phyloP scores from a whole-genome alignment of 495 filamentous ascomycete genomes.

The Penicillium atrosanguineum region DNA sequence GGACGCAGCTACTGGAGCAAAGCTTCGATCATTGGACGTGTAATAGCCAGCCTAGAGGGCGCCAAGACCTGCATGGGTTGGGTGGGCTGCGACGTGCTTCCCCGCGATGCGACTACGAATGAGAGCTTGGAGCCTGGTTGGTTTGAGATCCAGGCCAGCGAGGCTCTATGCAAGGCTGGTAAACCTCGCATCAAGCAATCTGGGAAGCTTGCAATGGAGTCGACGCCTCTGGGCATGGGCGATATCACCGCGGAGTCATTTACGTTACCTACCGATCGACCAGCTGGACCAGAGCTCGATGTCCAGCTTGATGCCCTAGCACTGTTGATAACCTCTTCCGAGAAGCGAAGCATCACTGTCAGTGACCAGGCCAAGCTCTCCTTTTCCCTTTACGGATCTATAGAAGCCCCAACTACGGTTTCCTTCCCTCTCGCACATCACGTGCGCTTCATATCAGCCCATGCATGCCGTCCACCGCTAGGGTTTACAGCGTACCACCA shows the following conservation, averaged over 20 bases:
- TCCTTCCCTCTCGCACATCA: slow-evolving; percentile 56
- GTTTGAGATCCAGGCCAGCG: slow-evolving; percentile 56
- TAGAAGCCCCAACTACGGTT: slow-evolving; percentile 30
- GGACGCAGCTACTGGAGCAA: slow-evolving; percentile 82
- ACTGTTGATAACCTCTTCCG: slow-evolving; percentile 16
- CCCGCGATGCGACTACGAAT: slow-evolving; percentile 26
- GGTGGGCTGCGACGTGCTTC: slow-evolving; percentile 60
- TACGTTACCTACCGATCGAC: slow-evolving; percentile 31
- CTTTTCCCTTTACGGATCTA: slow-evolving; percentile 40
- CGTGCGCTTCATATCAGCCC: slow-evolving; percentile 63
- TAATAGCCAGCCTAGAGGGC: slow-evolving; percentile 63
- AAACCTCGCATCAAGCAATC: slow-evolving; percentile 42
- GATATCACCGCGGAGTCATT: slow-evolving; percentile 49
- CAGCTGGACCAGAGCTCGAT: slow-evolving; percentile 6
- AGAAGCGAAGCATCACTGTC: slow-evolving; percentile 33
- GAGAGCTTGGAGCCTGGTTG: slow-evolving; percentile 56
- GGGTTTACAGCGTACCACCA: slow-evolving; percentile 24
- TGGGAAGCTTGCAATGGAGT: slow-evolving; percentile 29
- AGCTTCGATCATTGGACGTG: slow-evolving; percentile 69
- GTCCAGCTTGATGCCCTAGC: slow-evolving; percentile 21
- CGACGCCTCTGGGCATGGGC: slow-evolving; percentile 38
- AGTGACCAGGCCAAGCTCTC: slow-evolving; percentile 50
- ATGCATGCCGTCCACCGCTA: slow-evolving; percentile 59
- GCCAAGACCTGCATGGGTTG: slow-evolving; percentile 77
- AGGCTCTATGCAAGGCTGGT: slow-evolving; percentile 15